Evolutionary conservation across 2,329 filamentous ascomycete genomes (phyloP), one percentile per base, ranked within the genome.

Genomic region (Kalmusia sp.): DNA sequence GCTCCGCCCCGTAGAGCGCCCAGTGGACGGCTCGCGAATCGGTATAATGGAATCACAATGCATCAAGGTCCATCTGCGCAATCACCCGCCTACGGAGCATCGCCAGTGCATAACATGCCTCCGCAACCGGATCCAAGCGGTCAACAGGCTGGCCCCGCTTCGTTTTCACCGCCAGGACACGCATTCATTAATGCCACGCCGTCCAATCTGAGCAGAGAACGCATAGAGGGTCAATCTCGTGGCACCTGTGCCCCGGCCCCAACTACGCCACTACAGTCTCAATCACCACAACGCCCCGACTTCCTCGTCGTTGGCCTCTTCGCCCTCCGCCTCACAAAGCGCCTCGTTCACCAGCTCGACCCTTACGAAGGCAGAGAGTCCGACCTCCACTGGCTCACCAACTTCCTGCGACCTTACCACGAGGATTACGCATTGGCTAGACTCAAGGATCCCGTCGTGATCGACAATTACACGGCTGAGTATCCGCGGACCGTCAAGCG

Each of bases 221-320:
- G 3, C 19, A 38, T 7, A 12, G 19, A 22, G 1, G 21, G 28
- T 7, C 14, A 4, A 9, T 8, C n/a, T 17, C 43, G 11, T 1
- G 11, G 12, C 21, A 17, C 19, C 4, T 7, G 7, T 6, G 27
- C 21, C 4, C 4, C 30, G 17, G 19, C 43, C 19, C 43, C 9
- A 27, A 12, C 3, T 25, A 9, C 14, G 3, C 27, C 14, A 11
- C 3, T 19, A 6, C n/a, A 4, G 11, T 7, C 31, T n/a, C 8
- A n/a, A 17, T 17, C 54, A 31, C 37, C 31, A 15, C 28, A 8
- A 15, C 51, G 43, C 25, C 51, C 55, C 4, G 46, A 56, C 5
- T 67, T 62, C 39, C 47, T 68, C 17, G 61, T 70, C 34, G 27
- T 70, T n/a, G 61, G 59, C 8, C 59, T 70, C 3, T 70, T 70